Evolutionary conservation across 1,284 basidiomycete genomes (phyloP).

Genomic region (Sanghuangporus sanghuang): DNA sequence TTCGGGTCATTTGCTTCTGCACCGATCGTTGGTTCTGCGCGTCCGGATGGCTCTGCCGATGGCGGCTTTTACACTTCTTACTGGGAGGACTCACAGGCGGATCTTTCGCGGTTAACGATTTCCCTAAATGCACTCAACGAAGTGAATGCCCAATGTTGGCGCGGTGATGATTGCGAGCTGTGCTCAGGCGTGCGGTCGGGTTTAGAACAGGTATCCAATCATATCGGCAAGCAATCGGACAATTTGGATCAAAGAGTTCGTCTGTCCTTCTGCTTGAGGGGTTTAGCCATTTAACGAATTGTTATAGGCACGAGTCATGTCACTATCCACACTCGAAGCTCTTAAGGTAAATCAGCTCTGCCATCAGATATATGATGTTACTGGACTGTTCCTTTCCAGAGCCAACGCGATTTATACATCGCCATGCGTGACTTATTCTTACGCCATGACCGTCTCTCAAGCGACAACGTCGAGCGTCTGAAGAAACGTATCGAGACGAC

Average conservation of each 20-base stretch:
- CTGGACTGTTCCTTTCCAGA: conserved; percentile 33
- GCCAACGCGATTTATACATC: conserved; percentile 83
- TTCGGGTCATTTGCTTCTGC: conserved; percentile 22
- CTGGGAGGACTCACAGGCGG: conserved; percentile 49
- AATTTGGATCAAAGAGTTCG: conserved; percentile 74
- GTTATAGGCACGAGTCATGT: conserved; percentile 49
- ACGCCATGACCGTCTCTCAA: conserved; percentile 77
- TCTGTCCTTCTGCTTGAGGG: conserved; percentile 13
- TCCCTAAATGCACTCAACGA: conserved; percentile 77
- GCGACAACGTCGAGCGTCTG: conserved; percentile 81
- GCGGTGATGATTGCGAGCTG: conserved; percentile 75
- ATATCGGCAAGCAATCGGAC: conserved; percentile 74
- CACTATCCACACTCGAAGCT: conserved; percentile 65
- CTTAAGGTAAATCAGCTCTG: conserved; percentile 50
- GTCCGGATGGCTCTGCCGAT: conserved; percentile 17
- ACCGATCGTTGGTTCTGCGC: conserved; percentile 17
- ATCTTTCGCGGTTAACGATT: conserved; percentile 76
- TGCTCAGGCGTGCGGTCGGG: conserved; percentile 77
- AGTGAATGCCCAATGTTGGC: conserved; percentile 71
- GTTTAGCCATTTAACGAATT: background rate
- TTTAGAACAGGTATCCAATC: conserved; percentile 60
- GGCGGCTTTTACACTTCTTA: conserved; percentile 18
- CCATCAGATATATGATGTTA: background rate
- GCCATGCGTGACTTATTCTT: conserved; percentile 81
- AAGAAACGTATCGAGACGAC: conserved; percentile 79